A percentile compares a stretch with the other conserved stretches of the same genome.
These are phyloP conservation scores for Apium graveolens DNA, from an alignment of 129 eudicot species.

Conservation along the genomic window DNA sequence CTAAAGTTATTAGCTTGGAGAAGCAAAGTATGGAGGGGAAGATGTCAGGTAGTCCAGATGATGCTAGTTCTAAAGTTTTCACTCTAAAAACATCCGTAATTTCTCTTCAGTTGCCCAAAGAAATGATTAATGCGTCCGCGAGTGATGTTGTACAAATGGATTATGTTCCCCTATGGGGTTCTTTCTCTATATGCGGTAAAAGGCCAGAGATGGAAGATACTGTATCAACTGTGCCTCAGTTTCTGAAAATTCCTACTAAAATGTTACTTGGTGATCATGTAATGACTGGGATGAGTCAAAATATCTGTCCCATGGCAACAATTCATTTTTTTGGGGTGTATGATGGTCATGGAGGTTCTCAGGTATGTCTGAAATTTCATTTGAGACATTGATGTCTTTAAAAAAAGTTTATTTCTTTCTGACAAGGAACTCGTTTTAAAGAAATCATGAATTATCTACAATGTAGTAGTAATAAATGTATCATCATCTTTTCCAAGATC, in stretches of 20 bases:
- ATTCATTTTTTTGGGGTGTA: constrained; percentile 80
- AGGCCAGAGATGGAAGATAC: constrained; percentile 99
- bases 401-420: background rate
- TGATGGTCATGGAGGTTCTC: constrained; percentile 93
- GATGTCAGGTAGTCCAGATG: constrained; percentile 13
- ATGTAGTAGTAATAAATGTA: background rate
- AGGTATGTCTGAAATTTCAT: constrained; percentile 34
- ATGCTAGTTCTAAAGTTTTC: constrained; percentile 30
- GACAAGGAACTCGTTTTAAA: background rate
- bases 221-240: constrained; percentile 51
- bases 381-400: background rate
- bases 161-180: constrained; percentile 85
- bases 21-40: constrained; percentile 29
- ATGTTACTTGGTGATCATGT: constrained; percentile 51
- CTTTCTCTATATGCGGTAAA: constrained; percentile 59
- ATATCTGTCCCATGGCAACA: constrained; percentile 40
- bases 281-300: constrained; percentile 42
- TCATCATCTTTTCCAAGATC: background rate
- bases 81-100: constrained; percentile 46
- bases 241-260: constrained; percentile 60
- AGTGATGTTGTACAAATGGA: constrained; percentile 67
- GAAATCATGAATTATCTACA: background rate
- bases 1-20: constrained; percentile 49
- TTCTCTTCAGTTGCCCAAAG: constrained; percentile 40
- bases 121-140: constrained; percentile 32